Evolutionary conservation across 192 early-diverging fungal genomes (phyloP), one percentile per base, ranked within the genome.

Genomic region (Coemansia sp.): DNA sequence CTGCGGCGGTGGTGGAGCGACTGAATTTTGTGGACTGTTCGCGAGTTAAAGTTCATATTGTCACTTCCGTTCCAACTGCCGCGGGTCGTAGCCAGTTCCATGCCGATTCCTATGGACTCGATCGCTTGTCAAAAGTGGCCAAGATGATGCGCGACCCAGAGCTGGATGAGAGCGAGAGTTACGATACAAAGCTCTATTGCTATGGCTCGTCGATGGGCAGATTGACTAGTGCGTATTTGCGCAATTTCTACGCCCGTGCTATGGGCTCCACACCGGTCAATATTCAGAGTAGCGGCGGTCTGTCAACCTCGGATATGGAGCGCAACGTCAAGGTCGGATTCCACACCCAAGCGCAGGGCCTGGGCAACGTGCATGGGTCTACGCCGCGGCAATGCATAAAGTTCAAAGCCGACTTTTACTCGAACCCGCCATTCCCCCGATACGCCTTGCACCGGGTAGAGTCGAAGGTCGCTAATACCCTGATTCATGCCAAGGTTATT

Each of bases 11-110:
- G 0, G 70, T 79, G 1, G 47, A 65, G 6, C 77, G 79, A 13
- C 7, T 90, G 5, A 28, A 43, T 13, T 41, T 60, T 3, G 71
- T 85, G 43, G 83, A 90, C 34, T 82, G 85, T 59, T 64, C 71
- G 6, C 56, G 71, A 2, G 87, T 84, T n/a, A 85, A 76, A 47
- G 85, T 76, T 1, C 81, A 84, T 28, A 64, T 88, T 23, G 69
- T 90, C 4, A 82, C 86, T 0, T 83, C 87, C 0, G 84, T 88
- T 11, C 84, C 85, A 0, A 77, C 84, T 2, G 39, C 73, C 2
- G 68, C 58, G 41, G 70, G 65, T 4, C 73, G 82, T 2, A 26
- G 36, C 9, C 67, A 42, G 9, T 42, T 58, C 7, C 69, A 66
- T 28, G 37, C 73, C 0, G 61, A 81, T 9, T 65, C 70, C 8